A percentile compares a stretch with the other conserved stretches of the same genome.
phyloP scores from a whole-genome alignment of 2,329 filamentous ascomycete species.

The Alternaria sp. region DNA sequence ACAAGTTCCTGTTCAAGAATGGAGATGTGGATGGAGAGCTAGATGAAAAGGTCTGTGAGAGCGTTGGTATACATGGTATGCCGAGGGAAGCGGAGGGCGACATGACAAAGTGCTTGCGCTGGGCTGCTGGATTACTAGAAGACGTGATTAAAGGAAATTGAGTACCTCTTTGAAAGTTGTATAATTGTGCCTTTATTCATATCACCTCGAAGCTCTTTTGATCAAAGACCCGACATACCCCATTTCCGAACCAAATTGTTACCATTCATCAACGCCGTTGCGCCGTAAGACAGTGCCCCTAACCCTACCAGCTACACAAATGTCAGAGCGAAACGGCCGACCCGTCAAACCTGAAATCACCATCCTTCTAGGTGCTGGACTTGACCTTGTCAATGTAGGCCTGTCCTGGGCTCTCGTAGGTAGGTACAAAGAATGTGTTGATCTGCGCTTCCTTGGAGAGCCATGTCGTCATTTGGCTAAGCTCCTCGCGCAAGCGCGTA shows the following conservation, averaged over 20 bases:
- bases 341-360: not conserved
- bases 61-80: slow-evolving; percentile 50
- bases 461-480: slow-evolving; percentile 86
- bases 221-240: not conserved
- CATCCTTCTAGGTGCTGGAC: slow-evolving; percentile 35
- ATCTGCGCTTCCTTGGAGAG: slow-evolving; percentile 73
- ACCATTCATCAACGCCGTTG: slow-evolving; percentile 20
- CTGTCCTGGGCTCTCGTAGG: slow-evolving; percentile 76
- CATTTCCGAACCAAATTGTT: not conserved
- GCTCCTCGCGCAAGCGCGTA: slow-evolving; percentile 84
- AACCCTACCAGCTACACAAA: slow-evolving; percentile 21
- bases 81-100: slow-evolving; percentile 48
- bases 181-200: slow-evolving; percentile 16
- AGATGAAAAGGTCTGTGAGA: slow-evolving; percentile 53
- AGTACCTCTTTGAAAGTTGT: slow-evolving; percentile 14
- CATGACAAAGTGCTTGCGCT: slow-evolving; percentile 45
- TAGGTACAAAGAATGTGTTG: slow-evolving; percentile 76
- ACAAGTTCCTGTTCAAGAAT: slow-evolving; percentile 78
- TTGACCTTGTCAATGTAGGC: slow-evolving; percentile 76
- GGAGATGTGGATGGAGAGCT: slow-evolving; percentile 70
- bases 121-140: slow-evolving; percentile 42
- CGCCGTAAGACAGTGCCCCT: slow-evolving; percentile 21
- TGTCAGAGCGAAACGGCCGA: slow-evolving; percentile 1
- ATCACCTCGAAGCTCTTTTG: not conserved
- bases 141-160: slow-evolving; percentile 27